Evolutionary conservation across 108 stramenopile genomes (phyloP), one percentile per base, ranked within the genome.

Genomic region (Fragilaria crotonensis): DNA sequence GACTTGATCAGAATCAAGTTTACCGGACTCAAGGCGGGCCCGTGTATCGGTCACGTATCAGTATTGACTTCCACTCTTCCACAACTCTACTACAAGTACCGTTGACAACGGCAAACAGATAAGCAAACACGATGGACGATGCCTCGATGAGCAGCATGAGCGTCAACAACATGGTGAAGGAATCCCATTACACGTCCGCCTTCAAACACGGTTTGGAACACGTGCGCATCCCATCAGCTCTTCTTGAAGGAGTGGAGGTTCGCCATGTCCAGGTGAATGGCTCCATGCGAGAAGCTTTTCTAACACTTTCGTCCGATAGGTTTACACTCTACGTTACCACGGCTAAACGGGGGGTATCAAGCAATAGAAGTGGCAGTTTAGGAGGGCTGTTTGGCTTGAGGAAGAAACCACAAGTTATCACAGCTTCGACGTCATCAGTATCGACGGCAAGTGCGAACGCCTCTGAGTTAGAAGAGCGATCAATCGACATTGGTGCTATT

Each of bases 401-500:
- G 20, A 9, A 7, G 20, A 50, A 50, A 25, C 49, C 22, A 50
- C 22, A 50, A 50, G 7, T 7, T 25, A 23, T 19, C 5, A 7
- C 23, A 5, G 9, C 23, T 19, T 50, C 49, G 49, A 33, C 30
- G 4, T 19, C 21, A 5, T 56, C 32, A 2, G 20, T 26, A 56
- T 29, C 32, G 32, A 19, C n/a, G 20, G 7, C 36, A 41, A 11
- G 11, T 41, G 14, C 36, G 36, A 1, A 3, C 2, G 32, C 22
- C 2, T 18, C 22, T 22, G 51, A 52, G 25, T 1, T 7, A 0
- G 44, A 65, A 27, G 65, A 68, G 20, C 59, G 68, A 27, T 66
- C 64, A 1, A 77, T 92, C 33, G 84, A 92, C 60, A 71, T 92
- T 71, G 85, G 90, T 4, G 71, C 80, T 5, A 84, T 92, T 61